Evolutionary conservation across 225 moss, liverwort and hornwort genomes (phyloP).

Genomic region (Physcomitrium patens): DNA sequence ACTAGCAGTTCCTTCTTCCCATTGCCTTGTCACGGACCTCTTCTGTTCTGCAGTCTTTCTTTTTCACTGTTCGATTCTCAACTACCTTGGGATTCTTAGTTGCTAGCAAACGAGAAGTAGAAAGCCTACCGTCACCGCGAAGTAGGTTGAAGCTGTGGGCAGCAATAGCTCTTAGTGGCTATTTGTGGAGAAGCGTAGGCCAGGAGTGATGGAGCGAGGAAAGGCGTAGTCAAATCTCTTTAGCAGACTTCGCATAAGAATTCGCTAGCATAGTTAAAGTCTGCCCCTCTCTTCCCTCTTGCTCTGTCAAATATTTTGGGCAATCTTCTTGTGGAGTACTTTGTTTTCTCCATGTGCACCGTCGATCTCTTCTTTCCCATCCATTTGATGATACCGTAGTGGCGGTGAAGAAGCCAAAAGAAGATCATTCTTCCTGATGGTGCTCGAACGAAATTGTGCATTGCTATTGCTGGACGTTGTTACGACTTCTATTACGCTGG

Average conservation of each 20-base stretch:
- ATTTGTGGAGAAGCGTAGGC: conserved; percentile 49
- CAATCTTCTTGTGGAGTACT: conserved; percentile 41
- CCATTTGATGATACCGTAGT: conserved; percentile 25
- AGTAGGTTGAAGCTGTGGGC: conserved; percentile 39
- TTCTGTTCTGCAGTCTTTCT: conserved; percentile 26
- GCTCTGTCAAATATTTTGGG: conserved; percentile 43
- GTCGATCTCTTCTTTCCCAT: conserved; percentile 44
- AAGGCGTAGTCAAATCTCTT: conserved; percentile 40
- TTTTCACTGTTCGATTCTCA: conserved; percentile 35
- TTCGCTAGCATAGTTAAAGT: conserved; percentile 36
- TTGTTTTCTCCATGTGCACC: conserved; percentile 39
- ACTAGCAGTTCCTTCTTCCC: conserved; percentile 34
- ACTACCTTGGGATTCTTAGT: conserved; percentile 29
- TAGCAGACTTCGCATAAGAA: conserved; percentile 34
- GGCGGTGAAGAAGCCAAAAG: conserved; percentile 45
- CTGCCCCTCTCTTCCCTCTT: conserved; percentile 32
- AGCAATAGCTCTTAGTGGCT: conserved; percentile 49
- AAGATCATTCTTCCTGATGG: conserved; percentile 57
- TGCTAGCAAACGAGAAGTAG: conserved; percentile 12
- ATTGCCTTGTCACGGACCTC: conserved; percentile 14
- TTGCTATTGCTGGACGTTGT: conserved; percentile 65
- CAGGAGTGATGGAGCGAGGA: conserved; percentile 36
- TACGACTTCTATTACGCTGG: conserved; percentile 60
- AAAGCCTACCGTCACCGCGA: conserved; percentile 20
- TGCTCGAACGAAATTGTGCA: conserved; percentile 59